Evolutionary conservation across 2,329 filamentous ascomycete genomes (phyloP).

Genomic region (Pyrenochaeta sp.): DNA sequence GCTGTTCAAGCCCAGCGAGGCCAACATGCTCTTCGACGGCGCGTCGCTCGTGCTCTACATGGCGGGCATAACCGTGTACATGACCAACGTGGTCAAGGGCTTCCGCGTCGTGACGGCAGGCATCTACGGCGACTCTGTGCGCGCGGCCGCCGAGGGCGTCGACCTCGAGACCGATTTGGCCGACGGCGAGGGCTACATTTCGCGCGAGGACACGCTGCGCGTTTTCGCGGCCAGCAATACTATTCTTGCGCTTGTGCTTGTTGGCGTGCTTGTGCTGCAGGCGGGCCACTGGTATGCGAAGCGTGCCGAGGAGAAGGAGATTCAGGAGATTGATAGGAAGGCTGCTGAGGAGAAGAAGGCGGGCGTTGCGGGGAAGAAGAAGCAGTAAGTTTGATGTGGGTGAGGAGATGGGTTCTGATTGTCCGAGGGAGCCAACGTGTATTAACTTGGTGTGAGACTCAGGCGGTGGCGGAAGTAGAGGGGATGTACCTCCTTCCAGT

Average conservation of each 20-base stretch:
- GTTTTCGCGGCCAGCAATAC: constrained; percentile 95
- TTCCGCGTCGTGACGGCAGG: constrained; percentile 81
- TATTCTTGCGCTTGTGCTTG: constrained; percentile 88
- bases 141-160: constrained; percentile 42
- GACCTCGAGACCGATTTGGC: constrained; percentile 14
- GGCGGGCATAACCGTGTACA: constrained; percentile 90
- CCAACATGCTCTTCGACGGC: constrained; percentile 93
- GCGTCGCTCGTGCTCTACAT: constrained; percentile 75
- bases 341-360: constrained; percentile 42
- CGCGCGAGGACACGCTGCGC: constrained; percentile 86
- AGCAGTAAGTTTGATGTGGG: constrained; percentile 28
- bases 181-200: constrained; percentile 70
- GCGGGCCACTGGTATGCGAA: constrained; percentile 99
- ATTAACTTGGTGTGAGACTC: background rate
- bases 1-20: constrained; percentile 91
- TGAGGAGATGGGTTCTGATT: background rate
- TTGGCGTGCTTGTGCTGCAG: constrained; percentile 91
- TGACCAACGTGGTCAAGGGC: constrained; percentile 96
- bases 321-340: constrained; percentile 66
- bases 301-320: constrained; percentile 86
- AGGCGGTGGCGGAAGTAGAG: no score
- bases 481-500: no score
- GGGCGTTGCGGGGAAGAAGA: constrained; percentile 46
- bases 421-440: no score
- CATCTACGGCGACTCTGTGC: constrained; percentile 62